Percentiles rank a stretch among this genome's conserved stretches.
Conservation (phyloP, 73 alveolate genomes). For the Paramecium pentaurelia region DNA sequence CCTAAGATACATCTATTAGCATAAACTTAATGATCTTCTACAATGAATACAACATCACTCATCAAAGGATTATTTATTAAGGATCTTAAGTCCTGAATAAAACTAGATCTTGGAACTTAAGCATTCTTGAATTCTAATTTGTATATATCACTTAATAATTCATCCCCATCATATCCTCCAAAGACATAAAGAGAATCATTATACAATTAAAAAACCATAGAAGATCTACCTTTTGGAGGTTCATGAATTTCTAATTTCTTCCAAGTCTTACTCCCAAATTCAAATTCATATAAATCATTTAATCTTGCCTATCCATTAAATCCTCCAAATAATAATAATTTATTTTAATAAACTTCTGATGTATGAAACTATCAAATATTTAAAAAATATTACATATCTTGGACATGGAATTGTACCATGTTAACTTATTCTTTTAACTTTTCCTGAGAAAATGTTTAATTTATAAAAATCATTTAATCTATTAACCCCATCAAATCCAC, state of each 20-base stretch:
- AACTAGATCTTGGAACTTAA: constrained; percentile 43
- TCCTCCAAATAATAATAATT: constrained; percentile 79
- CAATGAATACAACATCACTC: constrained; percentile 59
- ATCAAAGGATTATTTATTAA: constrained; percentile 34
- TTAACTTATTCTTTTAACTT: constrained; percentile 15
- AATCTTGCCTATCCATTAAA: constrained; percentile 83
- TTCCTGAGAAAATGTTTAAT: constrained; percentile 66
- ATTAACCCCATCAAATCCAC: constrained; percentile 83
- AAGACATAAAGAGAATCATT: constrained; percentile 78
- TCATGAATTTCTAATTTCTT: constrained; percentile 65
- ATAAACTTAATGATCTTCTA: constrained; percentile 37
- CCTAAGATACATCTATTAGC: constrained; percentile 52
- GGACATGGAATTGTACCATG: constrained; percentile 75
- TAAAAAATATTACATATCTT: constrained; percentile 1
- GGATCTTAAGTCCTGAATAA: not conserved
- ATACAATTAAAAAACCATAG: constrained; percentile 76
- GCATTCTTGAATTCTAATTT: constrained; percentile 69
- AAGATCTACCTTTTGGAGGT: constrained; percentile 73
- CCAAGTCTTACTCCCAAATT: constrained; percentile 71
- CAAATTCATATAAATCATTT: constrained; percentile 82
- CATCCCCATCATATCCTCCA: constrained; percentile 85
- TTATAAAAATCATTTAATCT: constrained; percentile 77
- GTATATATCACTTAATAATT: constrained; percentile 76
- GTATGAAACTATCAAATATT: not conserved
- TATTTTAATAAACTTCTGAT: constrained; percentile 76